Conservation (phyloP, 768 basidiomycete species). For the Lentinula detonsa region DNA sequence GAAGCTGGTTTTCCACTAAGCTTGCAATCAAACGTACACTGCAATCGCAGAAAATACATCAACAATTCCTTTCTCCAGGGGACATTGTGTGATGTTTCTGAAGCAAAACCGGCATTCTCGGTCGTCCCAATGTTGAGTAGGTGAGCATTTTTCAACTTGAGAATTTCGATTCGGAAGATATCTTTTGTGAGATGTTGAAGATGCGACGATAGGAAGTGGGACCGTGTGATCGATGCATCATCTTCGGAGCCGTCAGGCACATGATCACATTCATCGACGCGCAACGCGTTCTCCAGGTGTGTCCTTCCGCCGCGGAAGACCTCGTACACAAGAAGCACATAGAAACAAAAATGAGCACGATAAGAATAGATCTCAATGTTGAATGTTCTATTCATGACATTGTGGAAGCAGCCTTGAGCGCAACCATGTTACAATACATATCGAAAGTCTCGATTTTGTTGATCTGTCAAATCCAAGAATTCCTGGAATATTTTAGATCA, state of each 20-base stretch:
- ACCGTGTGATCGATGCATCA: no score
- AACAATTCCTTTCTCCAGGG: background rate
- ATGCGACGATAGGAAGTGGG: background rate
- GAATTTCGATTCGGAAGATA: background rate
- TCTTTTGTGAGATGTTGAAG: background rate
- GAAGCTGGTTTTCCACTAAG: background rate
- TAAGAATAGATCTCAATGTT: background rate
- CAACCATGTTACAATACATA: conserved; percentile 48
- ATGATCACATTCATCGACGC: background rate
- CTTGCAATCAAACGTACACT: background rate
- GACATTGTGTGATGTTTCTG: background rate
- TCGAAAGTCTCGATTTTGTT: conserved; percentile 66
- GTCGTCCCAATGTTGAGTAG: background rate
- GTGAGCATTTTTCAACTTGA: background rate
- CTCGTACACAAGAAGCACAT: no score
- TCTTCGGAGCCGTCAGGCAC: background rate
- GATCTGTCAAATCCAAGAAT: conserved; percentile 69
- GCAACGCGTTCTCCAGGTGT: background rate
- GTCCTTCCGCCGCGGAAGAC: no score
- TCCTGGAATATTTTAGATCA: conserved; percentile 30
- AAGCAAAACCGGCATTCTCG: background rate
- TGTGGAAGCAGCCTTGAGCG: no score
- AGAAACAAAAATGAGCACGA: background rate
- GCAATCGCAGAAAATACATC: background rate
- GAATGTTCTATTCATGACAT: no score